phyloP scores from a whole-genome alignment of 2,329 filamentous ascomycete genomes.

The Coleophoma cylindrospora region DNA sequence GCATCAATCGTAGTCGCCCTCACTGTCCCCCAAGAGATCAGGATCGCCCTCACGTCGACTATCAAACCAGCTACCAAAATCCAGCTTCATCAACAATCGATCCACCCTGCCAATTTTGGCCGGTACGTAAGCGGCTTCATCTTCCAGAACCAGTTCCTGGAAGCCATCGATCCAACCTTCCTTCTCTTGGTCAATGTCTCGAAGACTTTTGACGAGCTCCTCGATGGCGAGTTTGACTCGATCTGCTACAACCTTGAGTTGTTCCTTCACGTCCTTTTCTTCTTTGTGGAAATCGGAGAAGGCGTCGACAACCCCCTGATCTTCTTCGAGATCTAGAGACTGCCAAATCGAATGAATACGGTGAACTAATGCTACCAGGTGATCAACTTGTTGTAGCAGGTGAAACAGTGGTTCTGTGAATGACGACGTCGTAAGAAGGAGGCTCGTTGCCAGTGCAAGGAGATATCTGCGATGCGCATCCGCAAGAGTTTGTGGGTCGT shows the following conservation, averaged over 20 bases:
- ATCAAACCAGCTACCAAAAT: slow-evolving; percentile 38
- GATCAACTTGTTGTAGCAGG: slow-evolving; percentile 72
- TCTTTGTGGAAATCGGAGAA: slow-evolving; percentile 68
- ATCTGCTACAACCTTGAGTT: slow-evolving; percentile 58
- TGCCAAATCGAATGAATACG: slow-evolving; percentile 74
- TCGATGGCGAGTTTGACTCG: slow-evolving; percentile 65
- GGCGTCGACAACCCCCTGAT: slow-evolving; percentile 75
- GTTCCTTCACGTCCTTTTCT: slow-evolving; percentile 60
- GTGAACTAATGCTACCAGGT: slow-evolving; percentile 70
- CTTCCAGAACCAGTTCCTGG: slow-evolving; percentile 27
- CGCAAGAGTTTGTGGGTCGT: slow-evolving; percentile 82
- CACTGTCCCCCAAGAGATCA: too few species aligned
- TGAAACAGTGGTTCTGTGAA: slow-evolving; percentile 64
- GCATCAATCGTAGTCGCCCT: too few species aligned
- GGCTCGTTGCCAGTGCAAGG: slow-evolving; percentile 55
- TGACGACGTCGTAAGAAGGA: slow-evolving; percentile 58
- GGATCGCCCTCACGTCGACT: not conserved
- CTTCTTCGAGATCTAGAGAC: slow-evolving; percentile 73
- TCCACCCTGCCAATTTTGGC: slow-evolving; percentile 76
- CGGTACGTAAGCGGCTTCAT: slow-evolving; percentile 58
- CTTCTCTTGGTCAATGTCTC: slow-evolving; percentile 45
- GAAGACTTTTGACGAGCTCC: slow-evolving; percentile 48
- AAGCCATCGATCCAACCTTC: slow-evolving; percentile 28
- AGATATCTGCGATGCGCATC: slow-evolving; percentile 77
- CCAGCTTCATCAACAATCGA: slow-evolving; percentile 84